Evolutionary conservation across 140 eudicot genomes (phyloP).

Genomic region (Ambrosia hybrid): DNA sequence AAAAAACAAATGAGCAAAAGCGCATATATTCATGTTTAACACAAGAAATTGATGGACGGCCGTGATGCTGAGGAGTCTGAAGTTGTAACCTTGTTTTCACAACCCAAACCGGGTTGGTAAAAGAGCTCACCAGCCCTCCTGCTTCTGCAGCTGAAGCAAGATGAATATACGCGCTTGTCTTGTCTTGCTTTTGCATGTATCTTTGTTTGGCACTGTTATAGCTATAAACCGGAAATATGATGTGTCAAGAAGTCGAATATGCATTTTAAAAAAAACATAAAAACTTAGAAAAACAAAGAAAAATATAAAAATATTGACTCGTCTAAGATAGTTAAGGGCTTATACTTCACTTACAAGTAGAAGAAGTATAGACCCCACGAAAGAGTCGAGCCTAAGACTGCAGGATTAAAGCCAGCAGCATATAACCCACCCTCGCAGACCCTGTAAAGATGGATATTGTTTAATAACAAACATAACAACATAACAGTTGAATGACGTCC

Average conservation of each 20-base stretch:
- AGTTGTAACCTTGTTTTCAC: constrained; percentile 97
- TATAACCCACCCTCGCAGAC: constrained; percentile 73
- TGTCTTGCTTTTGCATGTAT: constrained; percentile 56
- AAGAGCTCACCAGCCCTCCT: constrained; percentile 81
- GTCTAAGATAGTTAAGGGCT: not conserved
- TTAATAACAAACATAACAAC: not conserved
- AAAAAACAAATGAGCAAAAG: not conserved
- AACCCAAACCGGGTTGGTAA: constrained; percentile 97
- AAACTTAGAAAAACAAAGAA: not conserved
- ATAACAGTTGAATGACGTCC: not conserved
- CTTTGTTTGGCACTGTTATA: constrained; percentile 93
- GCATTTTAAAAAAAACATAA: not conserved
- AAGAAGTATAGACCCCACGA: constrained; percentile 91
- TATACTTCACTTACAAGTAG: constrained; percentile 75
- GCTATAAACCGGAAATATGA: constrained; percentile 36
- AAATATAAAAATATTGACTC: not conserved
- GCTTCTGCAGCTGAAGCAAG: constrained; percentile 99
- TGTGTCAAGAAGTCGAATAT: constrained; percentile 18
- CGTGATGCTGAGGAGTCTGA: constrained; percentile 80
- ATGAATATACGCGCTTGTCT: constrained; percentile 75
- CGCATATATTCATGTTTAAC: not conserved
- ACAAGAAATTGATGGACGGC: constrained; percentile 38
- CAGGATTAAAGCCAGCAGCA: constrained; percentile 84
- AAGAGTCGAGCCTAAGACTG: constrained; percentile 89
- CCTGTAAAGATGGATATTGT: constrained; percentile 45